Conservation (phyloP, 345 rosid genomes). For the Boechera retrofracta region DNA sequence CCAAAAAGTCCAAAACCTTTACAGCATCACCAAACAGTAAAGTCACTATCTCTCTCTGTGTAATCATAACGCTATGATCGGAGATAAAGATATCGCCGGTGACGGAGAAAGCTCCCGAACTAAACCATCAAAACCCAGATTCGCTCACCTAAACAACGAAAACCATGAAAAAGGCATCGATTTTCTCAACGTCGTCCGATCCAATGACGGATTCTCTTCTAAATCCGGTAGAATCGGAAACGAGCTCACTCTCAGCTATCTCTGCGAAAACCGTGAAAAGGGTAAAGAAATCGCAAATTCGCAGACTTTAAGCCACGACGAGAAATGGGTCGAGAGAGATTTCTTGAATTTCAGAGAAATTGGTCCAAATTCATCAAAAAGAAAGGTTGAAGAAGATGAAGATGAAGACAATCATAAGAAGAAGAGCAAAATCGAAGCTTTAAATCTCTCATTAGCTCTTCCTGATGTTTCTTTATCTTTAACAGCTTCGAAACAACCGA, state of each 20-base stretch:
- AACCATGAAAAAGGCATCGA: slow-evolving; percentile 50
- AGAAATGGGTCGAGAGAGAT: slow-evolving; percentile 87
- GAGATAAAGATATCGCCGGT: slow-evolving; percentile 60
- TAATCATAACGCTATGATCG: slow-evolving; percentile 56
- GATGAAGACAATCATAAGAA: slow-evolving; percentile 40
- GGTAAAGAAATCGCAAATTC: slow-evolving; percentile 69
- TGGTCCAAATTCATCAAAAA: slow-evolving; percentile 47
- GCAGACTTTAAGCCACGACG: slow-evolving; percentile 49
- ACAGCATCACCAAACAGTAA: neutral
- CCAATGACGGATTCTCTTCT: slow-evolving; percentile 53
- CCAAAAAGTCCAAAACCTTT: neutral
- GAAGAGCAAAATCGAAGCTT: slow-evolving; percentile 64
- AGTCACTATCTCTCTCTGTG: neutral
- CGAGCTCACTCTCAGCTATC: slow-evolving; percentile 87
- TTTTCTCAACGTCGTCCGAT: slow-evolving; percentile 55
- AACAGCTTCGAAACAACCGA: slow-evolving; percentile 60
- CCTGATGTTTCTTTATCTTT: slow-evolving; percentile 80
- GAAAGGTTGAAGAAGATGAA: slow-evolving; percentile 52
- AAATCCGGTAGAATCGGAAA: slow-evolving; percentile 51
- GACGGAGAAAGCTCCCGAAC: slow-evolving; percentile 59
- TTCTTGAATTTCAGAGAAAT: slow-evolving; percentile 74
- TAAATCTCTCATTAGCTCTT: slow-evolving; percentile 80
- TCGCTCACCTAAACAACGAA: slow-evolving; percentile 15
- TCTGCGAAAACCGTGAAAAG: slow-evolving; percentile 68
- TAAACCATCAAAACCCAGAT: slow-evolving; percentile 45